A percentile compares a stretch with the other conserved stretches of the same genome.
These are phyloP conservation scores for Teratosphaeria epicoccoides DNA, from an alignment of 2,329 filamentous ascomycete species.

Conservation along the genomic window DNA sequence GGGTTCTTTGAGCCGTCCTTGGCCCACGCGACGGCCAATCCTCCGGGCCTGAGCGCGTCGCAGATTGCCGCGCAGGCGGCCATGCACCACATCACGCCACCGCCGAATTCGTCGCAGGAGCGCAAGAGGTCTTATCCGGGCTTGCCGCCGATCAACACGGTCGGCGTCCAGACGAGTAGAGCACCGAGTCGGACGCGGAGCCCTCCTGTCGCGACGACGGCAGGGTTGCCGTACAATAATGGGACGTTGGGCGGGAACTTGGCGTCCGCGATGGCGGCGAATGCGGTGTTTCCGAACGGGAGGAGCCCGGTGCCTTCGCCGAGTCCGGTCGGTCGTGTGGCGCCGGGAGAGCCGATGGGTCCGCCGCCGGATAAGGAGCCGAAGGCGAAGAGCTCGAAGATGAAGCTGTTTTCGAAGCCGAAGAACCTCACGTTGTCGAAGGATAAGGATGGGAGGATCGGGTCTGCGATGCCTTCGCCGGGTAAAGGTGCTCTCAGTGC, in stretches of 20 bases:
- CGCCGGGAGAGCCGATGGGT: slow-evolving; percentile 5
- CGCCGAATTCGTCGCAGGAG: slow-evolving; percentile 13
- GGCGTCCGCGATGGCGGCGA: slow-evolving; percentile 60
- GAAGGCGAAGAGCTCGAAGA: slow-evolving; percentile 60
- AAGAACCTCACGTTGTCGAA: slow-evolving; percentile 65
- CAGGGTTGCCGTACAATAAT: slow-evolving; percentile 43
- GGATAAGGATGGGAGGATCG: slow-evolving; percentile 50
- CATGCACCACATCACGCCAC: slow-evolving; percentile 42
- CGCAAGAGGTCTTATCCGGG: slow-evolving; percentile 67
- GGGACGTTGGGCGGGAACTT: slow-evolving; percentile 50
- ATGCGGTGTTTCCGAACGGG: slow-evolving; percentile 54
- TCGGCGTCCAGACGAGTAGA: slow-evolving; percentile 11
- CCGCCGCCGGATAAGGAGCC: slow-evolving; percentile 43
- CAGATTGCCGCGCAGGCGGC: slow-evolving; percentile 73
- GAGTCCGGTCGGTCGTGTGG: slow-evolving; percentile 9
- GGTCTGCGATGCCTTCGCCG: slow-evolving; percentile 61
- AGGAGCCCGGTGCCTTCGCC: slow-evolving; percentile 44
- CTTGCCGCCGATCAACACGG: slow-evolving; percentile 41
- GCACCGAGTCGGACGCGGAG: slow-evolving; percentile 20
- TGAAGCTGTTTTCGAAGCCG: slow-evolving; percentile 70
- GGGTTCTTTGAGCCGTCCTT: slow-evolving; percentile 67
- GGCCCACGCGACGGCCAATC: slow-evolving; percentile 34
- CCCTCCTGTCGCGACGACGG: slow-evolving; percentile 17
- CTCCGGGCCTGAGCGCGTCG: slow-evolving; percentile 47
- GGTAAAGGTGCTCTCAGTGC: slow-evolving; percentile 30